Evolutionary conservation across 2,329 filamentous ascomycete genomes (phyloP), one percentile per base, ranked within the genome.

Genomic region (Scedosporium apiospermum): DNA sequence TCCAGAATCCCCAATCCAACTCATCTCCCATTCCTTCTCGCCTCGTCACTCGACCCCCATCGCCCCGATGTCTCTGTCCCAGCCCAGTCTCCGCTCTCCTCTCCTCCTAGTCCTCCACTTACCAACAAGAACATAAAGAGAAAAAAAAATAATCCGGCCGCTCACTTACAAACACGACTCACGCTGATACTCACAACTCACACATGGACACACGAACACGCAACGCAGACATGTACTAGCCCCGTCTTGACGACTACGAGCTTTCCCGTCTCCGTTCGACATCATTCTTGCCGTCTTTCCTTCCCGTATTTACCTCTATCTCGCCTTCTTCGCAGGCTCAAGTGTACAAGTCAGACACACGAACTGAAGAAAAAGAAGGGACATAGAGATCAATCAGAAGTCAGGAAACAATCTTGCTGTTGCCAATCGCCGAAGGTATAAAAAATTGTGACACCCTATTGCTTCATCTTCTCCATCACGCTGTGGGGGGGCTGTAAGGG

Each of bases 361-460:
- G 44, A 59, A 59, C 23, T 44, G 26, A 51, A n/a, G 49, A 51
- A 18, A 41, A 49, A 49, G 51, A 9, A 60, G 26, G 7, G 42
- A 42, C 18, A 60, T 27, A 60, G 46, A 60, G n/a, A 30, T 21
- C 58, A 49, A 42, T 26, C 26, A 26, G 16, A 59, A 51, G 49
- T 42, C 23, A 55, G n/a, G 51, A 55, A 55, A 55, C 51, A 55
- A 55, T 55, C 51, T 55, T 55, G 51, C 51, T 55, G 51, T 55
- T 55, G 51, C 51, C 51, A 55, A 55, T 27, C 51, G 23, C 23
- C 18, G 21, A 55, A 55, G 51, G 23, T 14, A 55, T 23, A 55
- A 55, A 55, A 51, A 44, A 60, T 30, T 49, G 41, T 49, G 18
- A 60, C 41, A 60, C 58, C 41, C n/a, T 38, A 41, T 58, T 27